Percentiles rank a stretch among this genome's conserved stretches.
Conservation (phyloP, 495 filamentous ascomycete genomes). For the Aspergillus funiculosus region DNA sequence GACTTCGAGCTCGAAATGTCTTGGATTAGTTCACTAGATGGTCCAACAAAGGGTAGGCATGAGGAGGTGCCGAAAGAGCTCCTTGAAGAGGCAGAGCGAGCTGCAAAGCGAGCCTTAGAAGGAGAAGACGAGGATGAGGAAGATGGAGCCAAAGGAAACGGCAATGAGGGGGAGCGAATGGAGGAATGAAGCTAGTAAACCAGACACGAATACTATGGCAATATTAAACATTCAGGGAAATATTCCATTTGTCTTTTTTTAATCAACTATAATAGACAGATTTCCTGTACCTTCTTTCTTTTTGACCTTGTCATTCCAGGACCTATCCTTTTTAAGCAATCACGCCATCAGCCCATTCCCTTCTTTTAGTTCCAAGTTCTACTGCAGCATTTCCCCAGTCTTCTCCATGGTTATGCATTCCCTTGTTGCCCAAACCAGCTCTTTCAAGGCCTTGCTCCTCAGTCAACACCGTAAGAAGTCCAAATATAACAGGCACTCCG, state of each 20-base stretch:
- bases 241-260: background rate
- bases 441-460: conserved; percentile 83
- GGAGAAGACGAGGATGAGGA: conserved; percentile 71
- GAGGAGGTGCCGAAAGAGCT: conserved; percentile 86
- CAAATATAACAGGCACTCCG: conserved; percentile 86
- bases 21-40: conserved; percentile 79
- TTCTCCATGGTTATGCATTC: conserved; percentile 75
- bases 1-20: conserved; percentile 99
- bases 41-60: conserved; percentile 86
- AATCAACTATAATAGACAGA: background rate
- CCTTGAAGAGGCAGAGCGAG: conserved; percentile 81
- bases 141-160: conserved; percentile 49
- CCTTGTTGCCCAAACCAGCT: conserved; percentile 62
- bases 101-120: conserved; percentile 66
- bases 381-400: conserved; percentile 72
- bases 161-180: conserved; percentile 60
- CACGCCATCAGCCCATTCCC: conserved; percentile 43
- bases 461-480: conserved; percentile 79
- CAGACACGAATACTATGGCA: background rate
- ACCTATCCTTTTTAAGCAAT: conserved; percentile 24
- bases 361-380: conserved; percentile 43
- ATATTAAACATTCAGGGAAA: conserved; percentile 4
- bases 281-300: background rate
- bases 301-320: background rate
- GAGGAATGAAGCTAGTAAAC: conserved; percentile 53